These are phyloP conservation scores for Sisymbrium altissimum DNA, from an alignment of 345 rosid species.

Conservation along the genomic window DNA sequence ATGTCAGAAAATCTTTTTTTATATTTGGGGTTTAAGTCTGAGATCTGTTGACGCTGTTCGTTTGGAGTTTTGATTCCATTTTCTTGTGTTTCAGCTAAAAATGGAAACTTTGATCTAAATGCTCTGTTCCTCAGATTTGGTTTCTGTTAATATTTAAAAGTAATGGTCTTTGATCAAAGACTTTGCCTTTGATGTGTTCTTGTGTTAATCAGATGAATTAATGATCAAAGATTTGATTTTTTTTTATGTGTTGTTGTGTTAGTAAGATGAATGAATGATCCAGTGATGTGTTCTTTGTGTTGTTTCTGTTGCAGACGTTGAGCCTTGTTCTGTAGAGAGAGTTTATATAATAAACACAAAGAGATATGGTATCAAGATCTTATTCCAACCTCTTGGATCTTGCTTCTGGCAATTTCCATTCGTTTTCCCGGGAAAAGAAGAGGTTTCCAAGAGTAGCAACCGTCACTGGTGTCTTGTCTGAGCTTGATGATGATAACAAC, in stretches of 20 bases:
- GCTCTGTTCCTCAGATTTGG: slow-evolving; percentile 2
- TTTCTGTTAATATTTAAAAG: neutral
- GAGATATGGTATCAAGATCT: slow-evolving; percentile 78
- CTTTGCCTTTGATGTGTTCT: neutral
- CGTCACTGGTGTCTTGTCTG: slow-evolving; percentile 76
- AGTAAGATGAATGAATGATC: neutral
- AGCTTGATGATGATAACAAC: slow-evolving; percentile 70
- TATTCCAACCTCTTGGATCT: slow-evolving; percentile 93
- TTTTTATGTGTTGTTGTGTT: neutral
- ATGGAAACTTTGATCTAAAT: neutral
- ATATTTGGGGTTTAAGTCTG: neutral
- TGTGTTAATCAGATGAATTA: neutral
- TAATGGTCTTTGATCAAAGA: neutral
- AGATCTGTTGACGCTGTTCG: slow-evolving; percentile 19
- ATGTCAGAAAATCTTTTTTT: neutral
- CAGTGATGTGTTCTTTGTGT: neutral
- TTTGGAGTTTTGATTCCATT: neutral
- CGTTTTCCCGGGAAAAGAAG: slow-evolving; percentile 61
- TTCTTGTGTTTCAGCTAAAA: neutral
- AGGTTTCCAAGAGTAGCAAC: slow-evolving; percentile 90
- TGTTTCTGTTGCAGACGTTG: slow-evolving; percentile 20
- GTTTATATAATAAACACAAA: neutral
- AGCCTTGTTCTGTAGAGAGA: slow-evolving; percentile 15
- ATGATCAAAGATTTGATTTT: slow-evolving; percentile 12
- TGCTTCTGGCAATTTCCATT: slow-evolving; percentile 61